Evolutionary conservation across 345 rosid species (phyloP), one percentile per base, ranked within the genome.

Genomic region (Lenwebbia sp.): DNA sequence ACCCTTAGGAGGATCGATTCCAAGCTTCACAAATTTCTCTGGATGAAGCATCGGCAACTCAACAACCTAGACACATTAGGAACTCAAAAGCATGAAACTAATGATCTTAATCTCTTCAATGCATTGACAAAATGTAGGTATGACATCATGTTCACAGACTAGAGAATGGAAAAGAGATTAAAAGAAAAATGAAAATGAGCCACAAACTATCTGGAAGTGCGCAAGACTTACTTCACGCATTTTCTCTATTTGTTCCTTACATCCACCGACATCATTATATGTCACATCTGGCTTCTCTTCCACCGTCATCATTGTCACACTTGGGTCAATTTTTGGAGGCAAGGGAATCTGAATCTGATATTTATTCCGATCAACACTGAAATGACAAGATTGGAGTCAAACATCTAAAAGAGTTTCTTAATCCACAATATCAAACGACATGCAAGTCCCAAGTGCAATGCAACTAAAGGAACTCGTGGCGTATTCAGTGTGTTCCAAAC

Each of bases 41-140:
- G 99, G 99, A 82, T 97, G 99, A 92, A 97, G 99, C 99, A 97
- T 96, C 6, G 99, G 99, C 65, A 97, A 91, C 87, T 97, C 99
- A 89, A 97, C 99, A 82, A 97, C 99, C 99, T 95, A 70, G 88
- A 49, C 62, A 55, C 40, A 82, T 41, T 74, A 30, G 74, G 83
- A 83, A 74, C 52, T 74, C 50, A 10, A 60, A 60, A 28, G 13
- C 53, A 76, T 49, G 30, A 74, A 30, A 44, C 40, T 54, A 54
- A 62, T 23, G 7, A 30, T 53, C 50, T 40, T 56, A 83, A 25
- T 55, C 62, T 83, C 62, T 37, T 70, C 47, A 37, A 70, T 70
- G 41, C 23, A 70, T 37, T 19, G 25, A 70, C 40, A 33, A 70
- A 70, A 37, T 19, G 81, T 19, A 37, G 47, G 81, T 47, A 70